Evolutionary conservation across 164 flowering plant genomes (phyloP), one percentile per base, ranked within the genome.

Genomic region (Magnolia kwangsiensis): DNA sequence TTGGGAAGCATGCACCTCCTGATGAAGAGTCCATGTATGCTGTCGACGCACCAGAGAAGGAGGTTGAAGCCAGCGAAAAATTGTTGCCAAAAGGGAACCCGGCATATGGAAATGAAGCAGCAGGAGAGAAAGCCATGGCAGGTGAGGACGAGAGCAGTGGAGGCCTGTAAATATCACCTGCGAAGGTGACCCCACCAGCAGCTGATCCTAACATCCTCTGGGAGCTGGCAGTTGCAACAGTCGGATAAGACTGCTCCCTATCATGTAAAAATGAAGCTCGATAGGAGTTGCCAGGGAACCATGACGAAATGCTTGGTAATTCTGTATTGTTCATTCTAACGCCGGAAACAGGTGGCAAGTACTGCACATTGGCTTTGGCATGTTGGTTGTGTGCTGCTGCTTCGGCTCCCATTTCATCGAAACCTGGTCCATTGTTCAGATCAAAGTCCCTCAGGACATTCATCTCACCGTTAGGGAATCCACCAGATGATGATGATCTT

Each of bases 381-480:
- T 75, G 84, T 72, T 86, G 92, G 67, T 79, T 78, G 23, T 71
- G 82, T 3, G 81, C 45, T 20, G 83, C 71, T 70, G 84, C 73
- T 71, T 89, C 97, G 49, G 79, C 64, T 51, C 80, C 69, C 31
- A 74, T 75, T 68, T 92, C 98, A 81, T 92, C 96, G 83, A 81
- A 74, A 13, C 74, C 81, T 23, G 98, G 97, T 0, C 98, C 98
- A 86, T 90, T 80, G 75, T 96, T 96, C 84, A 94, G 83, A 87
- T 94, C 98, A 78, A 96, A 94, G 80, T 90, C 86, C 81, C 96
- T 86, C 50, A 76, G 64, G 37, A 67, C 83, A 78, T 81, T 85
- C 18, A 73, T 80, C 75, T 84, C 92, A 76, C 87, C 84, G 81
- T 80, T 84, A 27, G 88, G 74, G 45, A 81, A 63, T 51, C 80